Percentiles rank a stretch among this genome's conserved stretches.
These are phyloP conservation scores for Cyanidiococcus yangmingshanensis DNA, from an alignment of 23 red algal species.

Conservation along the genomic window DNA sequence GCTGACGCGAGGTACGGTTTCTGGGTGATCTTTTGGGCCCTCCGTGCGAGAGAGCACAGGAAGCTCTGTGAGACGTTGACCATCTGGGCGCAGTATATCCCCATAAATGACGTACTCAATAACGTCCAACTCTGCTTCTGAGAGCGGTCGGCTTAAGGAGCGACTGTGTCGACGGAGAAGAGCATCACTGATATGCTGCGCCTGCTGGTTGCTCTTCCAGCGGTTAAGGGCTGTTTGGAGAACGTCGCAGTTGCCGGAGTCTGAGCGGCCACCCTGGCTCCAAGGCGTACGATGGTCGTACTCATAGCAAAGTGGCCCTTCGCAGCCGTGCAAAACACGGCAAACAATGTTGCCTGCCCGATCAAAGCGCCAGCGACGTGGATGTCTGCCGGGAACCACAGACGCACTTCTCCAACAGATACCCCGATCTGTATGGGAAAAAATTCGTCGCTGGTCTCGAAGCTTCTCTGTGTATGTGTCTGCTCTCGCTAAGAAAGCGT, in stretches of 20 bases:
- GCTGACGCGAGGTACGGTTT: too few relatives aligned
- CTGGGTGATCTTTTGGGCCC: too few relatives aligned
- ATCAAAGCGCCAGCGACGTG: background rate
- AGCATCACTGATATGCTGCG: background rate
- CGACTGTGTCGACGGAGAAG: background rate
- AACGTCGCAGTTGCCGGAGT: constrained; percentile 8
- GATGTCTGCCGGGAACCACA: background rate
- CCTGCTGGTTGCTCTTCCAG: background rate
- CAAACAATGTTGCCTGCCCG: background rate
- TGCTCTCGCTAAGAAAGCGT: too few relatives aligned
- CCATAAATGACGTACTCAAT: constrained; percentile 16
- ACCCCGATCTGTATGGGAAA: background rate
- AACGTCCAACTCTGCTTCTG: background rate
- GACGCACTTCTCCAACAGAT: background rate
- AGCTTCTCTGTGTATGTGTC: too few relatives aligned
- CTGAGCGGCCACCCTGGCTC: constrained; percentile 2
- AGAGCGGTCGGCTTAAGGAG: background rate
- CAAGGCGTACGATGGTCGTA: background rate
- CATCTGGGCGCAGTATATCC: constrained; percentile 12
- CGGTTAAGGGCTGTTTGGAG: background rate
- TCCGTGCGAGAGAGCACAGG: too few relatives aligned
- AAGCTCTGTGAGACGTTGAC: background rate
- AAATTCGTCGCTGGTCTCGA: background rate
- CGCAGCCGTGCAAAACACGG: background rate
- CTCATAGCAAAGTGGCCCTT: background rate